Conservation (phyloP, 163 green algal genomes). For the Scenedesmus sp. region DNA sequence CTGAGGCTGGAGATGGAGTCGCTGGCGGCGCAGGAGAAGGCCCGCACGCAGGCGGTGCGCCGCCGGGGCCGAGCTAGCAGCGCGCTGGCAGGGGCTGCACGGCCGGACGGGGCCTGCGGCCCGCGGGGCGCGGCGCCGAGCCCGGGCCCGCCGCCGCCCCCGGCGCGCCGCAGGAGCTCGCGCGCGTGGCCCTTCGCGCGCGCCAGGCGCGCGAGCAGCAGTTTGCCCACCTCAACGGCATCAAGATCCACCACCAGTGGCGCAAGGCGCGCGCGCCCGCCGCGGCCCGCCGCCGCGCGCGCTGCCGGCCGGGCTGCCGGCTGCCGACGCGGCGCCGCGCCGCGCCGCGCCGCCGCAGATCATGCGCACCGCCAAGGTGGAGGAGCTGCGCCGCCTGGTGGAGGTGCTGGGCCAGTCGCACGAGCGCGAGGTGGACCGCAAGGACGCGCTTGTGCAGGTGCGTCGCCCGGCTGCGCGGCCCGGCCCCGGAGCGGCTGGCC, state of each 20-base stretch:
- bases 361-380: slow-evolving; percentile 85
- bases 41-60: neutral
- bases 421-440: slow-evolving; percentile 82
- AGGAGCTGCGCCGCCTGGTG: slow-evolving; percentile 86
- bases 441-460: slow-evolving; percentile 85
- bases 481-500: neutral
- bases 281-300: too few relatives aligned
- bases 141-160: too few relatives aligned
- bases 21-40: slow-evolving; percentile 59
- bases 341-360: too few relatives aligned
- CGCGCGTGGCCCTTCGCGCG: slow-evolving; percentile 54
- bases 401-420: slow-evolving; percentile 85
- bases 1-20: slow-evolving; percentile 68
- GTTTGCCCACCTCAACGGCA: slow-evolving; percentile 76
- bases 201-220: slow-evolving; percentile 69
- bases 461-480: neutral
- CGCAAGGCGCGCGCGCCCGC: too few relatives aligned
- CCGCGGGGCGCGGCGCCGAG: too few relatives aligned
- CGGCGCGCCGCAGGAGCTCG: slow-evolving; percentile 47
- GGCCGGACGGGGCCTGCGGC: neutral
- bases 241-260: slow-evolving; percentile 92
- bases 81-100: neutral
- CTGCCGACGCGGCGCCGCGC: too few relatives aligned
- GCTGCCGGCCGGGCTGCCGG: too few relatives aligned
- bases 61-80: neutral